Evolutionary conservation across 2,329 filamentous ascomycete species (phyloP).

Genomic region (Talaromyces sp.): DNA sequence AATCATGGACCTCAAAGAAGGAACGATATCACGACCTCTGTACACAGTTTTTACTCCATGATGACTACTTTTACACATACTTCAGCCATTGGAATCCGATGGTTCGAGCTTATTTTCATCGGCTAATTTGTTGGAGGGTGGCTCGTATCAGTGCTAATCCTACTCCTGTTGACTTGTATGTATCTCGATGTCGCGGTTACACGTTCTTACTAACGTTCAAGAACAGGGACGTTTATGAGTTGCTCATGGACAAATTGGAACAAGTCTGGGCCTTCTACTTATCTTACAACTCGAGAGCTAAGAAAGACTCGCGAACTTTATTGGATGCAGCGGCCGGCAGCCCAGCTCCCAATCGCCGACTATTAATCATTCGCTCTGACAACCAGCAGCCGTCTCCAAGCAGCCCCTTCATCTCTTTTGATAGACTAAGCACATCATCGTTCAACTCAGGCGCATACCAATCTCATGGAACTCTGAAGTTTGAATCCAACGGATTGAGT

Average conservation of each 20-base stretch:
- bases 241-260: conserved; percentile 63
- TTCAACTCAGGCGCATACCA: conserved; percentile 7
- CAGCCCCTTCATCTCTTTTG: conserved; percentile 58
- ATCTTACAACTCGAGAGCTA: conserved; percentile 64
- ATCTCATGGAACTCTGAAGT: conserved; percentile 13
- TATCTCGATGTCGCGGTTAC: conserved; percentile 18
- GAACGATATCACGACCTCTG: conserved; percentile 66
- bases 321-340: conserved; percentile 77
- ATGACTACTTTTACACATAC: conserved; percentile 69
- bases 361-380: conserved; percentile 85
- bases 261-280: conserved; percentile 75
- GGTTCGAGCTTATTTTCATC: conserved; percentile 90
- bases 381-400: conserved; percentile 49
- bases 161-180: conserved; percentile 63
- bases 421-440: conserved; percentile 48
- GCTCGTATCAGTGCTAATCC: conserved; percentile 67
- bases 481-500: conserved; percentile 18
- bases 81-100: conserved; percentile 96
- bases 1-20: conserved; percentile 61
- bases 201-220: not conserved
- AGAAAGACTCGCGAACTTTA: conserved; percentile 49
- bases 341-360: conserved; percentile 76
- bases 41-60: conserved; percentile 67
- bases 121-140: conserved; percentile 81
- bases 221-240: conserved; percentile 61